Evolutionary conservation across 179 eudicot genomes (phyloP), one percentile per base, ranked within the genome.

Genomic region (Vitellaria paradoxa): DNA sequence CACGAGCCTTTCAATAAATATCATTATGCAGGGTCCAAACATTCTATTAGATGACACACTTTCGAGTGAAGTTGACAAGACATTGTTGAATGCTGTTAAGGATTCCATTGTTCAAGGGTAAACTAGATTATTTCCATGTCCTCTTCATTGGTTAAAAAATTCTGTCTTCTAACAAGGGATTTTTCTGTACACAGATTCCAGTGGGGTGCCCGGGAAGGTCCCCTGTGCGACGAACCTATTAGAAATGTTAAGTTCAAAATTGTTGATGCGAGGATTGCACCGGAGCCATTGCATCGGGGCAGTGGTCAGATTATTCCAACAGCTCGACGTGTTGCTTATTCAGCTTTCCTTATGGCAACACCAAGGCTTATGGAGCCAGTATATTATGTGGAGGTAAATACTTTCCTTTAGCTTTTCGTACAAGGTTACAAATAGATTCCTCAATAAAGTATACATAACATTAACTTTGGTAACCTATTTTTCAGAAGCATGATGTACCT

Each of bases 201-300:
- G 68, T 96, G 99, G 99, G 99, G 99, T 81, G 99, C 99, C 26
- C 94, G 99, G 65, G 99, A 96, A 87, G 99, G 98, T 66, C 99
- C 99, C 4, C 94, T 96, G 4, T 96, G 99, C 79, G 99, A 96
- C 50, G 99, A 96, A 79, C 99, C 99, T 60, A 96, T 96, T 68
- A 88, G 99, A 86, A 96, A 96, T 77, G 99, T 94, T 9, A 96
- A 96, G 82, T 94, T 96, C 86, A 96, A 96, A 80, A 96, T 96
- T 60, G 97, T 96, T 67, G 99, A 96, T 89, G 99, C 99, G 6
- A 89, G 75, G 78, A 94, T 96, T 90, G 98, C 97, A 74, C 90
- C 92, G 57, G 99, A 96, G 87, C 97, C 97, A 17, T 84, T 96
- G 83, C 89, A 94, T 81, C 90, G 99, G 62, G 98, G 97, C n/a